Conservation (phyloP, 2,329 filamentous ascomycete species). For the Claviceps monticola region DNA sequence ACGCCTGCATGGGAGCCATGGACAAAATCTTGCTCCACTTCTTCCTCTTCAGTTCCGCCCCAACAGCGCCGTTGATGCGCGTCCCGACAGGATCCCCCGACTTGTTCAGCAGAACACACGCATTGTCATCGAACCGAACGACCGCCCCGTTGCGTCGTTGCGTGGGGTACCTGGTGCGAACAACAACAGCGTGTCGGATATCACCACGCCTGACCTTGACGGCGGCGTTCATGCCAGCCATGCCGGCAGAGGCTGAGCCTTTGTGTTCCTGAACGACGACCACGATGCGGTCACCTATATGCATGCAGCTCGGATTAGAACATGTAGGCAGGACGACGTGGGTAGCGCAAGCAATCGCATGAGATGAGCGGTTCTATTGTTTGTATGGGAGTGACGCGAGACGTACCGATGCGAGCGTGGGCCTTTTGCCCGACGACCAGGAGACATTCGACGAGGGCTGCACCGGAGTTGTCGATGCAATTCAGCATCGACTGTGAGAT, state of each 20-base stretch:
- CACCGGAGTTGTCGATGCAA: slow-evolving; percentile 99
- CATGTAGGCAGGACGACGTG: not conserved
- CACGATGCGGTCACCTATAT: slow-evolving; percentile 81
- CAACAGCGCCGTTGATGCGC: slow-evolving; percentile 83
- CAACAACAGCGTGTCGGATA: slow-evolving; percentile 89
- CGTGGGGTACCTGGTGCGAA: slow-evolving; percentile 77
- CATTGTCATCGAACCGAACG: slow-evolving; percentile 93
- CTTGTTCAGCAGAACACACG: slow-evolving; percentile 95
- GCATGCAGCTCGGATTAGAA: not conserved
- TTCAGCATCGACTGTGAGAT: slow-evolving; percentile 73
- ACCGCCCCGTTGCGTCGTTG: slow-evolving; percentile 80
- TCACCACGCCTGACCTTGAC: slow-evolving; percentile 95
- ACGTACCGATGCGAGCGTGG: slow-evolving; percentile 73
- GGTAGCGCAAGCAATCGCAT: not conserved
- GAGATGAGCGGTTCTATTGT: not conserved
- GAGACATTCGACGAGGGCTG: slow-evolving; percentile 91
- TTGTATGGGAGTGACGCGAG: not conserved
- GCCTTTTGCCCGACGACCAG: slow-evolving; percentile 85
- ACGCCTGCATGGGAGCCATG: slow-evolving; percentile 63
- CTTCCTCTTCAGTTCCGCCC: slow-evolving; percentile 74
- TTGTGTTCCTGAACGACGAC: slow-evolving; percentile 96
- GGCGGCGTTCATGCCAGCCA: slow-evolving; percentile 57
- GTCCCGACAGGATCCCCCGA: slow-evolving; percentile 88
- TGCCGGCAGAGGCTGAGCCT: slow-evolving; percentile 57
- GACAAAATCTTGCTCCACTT: slow-evolving; percentile 98